Base-by-base conservation (phyloP, 352 stramenopile genomes). In the Pythium dissotocum region DNA sequence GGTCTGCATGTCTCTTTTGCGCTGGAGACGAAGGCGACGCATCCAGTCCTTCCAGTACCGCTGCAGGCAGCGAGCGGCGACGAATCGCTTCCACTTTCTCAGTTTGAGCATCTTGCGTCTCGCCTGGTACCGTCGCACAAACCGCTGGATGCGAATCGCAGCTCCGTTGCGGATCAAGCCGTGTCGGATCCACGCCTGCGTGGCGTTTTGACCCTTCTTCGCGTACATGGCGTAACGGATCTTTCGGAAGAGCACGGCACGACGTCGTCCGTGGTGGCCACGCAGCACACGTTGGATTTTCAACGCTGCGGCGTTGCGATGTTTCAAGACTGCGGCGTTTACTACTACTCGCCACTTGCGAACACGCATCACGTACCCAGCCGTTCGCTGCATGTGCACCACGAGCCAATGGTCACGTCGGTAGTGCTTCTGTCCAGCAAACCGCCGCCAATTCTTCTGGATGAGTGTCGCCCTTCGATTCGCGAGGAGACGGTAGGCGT, bases 171-270 rank as follows among this genome's bases (percentile, higher is more conserved):
- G 71, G 32, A 90, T 66, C 48, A 93, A 79, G 7, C 72, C 62
- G 16, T 75, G 71, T 8, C 81, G 80, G n/a, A 86, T 60, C 56
- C 87, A 75, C 14, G 77, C 73, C 61, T 90, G 75, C 0, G 65
- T 64, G 0, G 82, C 80, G 42, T 89, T 85, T 70, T 90, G 82
- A 0, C 80, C 80, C 52, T 80, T 82, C 38, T 66, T 73, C 12
- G 78, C 77, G 44, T 67, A 77, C 40, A 78, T 83, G 28, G 74
- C 79, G n/a, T 73, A 76, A 24, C 77, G 78, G 48, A 93, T 87
- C 72, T 91, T 91, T 26, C 83, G 78, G 63, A 85, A 89, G 7
- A 93, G 58, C 18, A 77, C 26, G 7, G 81, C 78, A n/a, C 80
- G 85, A 14, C 77, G 77, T 1, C 85, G 75, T 8, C 85, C 85